A percentile compares a stretch with the other conserved stretches of the same genome.
Evolutionary conservation across 2,329 filamentous ascomycete genomes (phyloP).

Genomic region (Hypocreales sp.): DNA sequence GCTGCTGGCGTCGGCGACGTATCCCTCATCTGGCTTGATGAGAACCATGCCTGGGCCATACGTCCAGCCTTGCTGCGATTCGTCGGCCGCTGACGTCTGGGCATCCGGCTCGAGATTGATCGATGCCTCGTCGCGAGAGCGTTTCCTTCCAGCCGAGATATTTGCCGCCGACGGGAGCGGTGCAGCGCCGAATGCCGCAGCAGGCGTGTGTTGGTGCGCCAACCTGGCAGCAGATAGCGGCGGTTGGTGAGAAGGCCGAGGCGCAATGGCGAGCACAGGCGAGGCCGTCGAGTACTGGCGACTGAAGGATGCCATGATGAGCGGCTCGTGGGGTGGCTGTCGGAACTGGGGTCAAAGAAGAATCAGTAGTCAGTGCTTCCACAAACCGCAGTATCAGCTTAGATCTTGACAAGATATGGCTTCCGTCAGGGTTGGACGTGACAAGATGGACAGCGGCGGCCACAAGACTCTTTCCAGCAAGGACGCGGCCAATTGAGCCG

Average conservation of each 20-base stretch:
- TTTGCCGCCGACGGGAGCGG: slow-evolving; percentile 15
- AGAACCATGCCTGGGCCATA: slow-evolving; percentile 61
- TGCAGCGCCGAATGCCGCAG: too few species aligned
- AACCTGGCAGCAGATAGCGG: slow-evolving; percentile 15
- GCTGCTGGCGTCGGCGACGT: slow-evolving; percentile 40
- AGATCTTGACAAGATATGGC: neutral
- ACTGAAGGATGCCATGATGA: slow-evolving; percentile 27
- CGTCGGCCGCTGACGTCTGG: slow-evolving; percentile 25
- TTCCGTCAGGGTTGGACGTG: neutral
- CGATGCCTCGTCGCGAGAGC: slow-evolving; percentile 58
- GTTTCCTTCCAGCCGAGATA: slow-evolving; percentile 46
- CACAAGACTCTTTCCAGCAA: too few species aligned
- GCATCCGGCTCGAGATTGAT: slow-evolving; percentile 48
- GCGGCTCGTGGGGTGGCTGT: slow-evolving; percentile 2
- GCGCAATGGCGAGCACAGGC: slow-evolving; percentile 25
- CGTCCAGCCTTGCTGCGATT: slow-evolving; percentile 47
- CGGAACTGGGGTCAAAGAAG: slow-evolving; percentile 7
- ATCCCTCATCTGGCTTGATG: slow-evolving; percentile 46
- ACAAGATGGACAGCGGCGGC: too few species aligned
- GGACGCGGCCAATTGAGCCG: too few species aligned
- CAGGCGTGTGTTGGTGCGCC: slow-evolving; percentile 9
- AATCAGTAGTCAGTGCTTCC: slow-evolving; percentile 15
- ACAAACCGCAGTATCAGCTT: slow-evolving; percentile 12
- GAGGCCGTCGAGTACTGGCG: slow-evolving; percentile 24
- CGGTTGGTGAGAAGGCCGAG: slow-evolving; percentile 17